Percentiles rank a stretch among this genome's conserved stretches.
Conservation (phyloP, 2,329 filamentous ascomycete genomes). For the Ilyonectria destructans region DNA sequence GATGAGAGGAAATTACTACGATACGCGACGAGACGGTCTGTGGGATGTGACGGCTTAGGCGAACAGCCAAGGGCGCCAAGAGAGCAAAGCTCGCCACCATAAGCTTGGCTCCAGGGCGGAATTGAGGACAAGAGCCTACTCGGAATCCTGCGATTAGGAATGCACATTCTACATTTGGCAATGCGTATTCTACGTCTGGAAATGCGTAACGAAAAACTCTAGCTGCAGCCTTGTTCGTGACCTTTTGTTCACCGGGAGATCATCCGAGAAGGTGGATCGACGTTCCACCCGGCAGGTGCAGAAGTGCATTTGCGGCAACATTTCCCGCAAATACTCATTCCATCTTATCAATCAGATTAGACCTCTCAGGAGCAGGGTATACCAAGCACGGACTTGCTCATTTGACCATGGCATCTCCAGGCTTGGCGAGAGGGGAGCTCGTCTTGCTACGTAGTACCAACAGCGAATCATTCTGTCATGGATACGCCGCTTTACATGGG, state of each 20-base stretch:
- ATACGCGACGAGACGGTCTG: too few species aligned
- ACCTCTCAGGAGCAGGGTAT: neutral
- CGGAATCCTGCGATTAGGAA: neutral
- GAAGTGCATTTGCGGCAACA: neutral
- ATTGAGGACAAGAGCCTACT: too few species aligned
- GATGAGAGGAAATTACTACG: too few species aligned
- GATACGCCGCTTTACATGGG: neutral
- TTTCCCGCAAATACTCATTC: neutral
- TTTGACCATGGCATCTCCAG: neutral
- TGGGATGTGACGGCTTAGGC: too few species aligned
- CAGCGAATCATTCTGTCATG: neutral
- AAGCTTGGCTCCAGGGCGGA: too few species aligned
- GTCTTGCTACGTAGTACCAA: neutral
- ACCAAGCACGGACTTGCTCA: neutral
- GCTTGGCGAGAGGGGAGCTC: neutral
- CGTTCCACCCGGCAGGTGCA: neutral
- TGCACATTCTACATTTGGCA: neutral
- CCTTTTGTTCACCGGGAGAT: neutral
- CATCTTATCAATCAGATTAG: constrained; percentile 1
- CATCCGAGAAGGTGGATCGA: neutral
- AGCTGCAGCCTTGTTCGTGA: neutral
- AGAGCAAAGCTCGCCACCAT: too few species aligned
- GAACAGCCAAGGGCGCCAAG: too few species aligned
- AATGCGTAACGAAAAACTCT: neutral
- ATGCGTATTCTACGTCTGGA: neutral